Base-by-base conservation (phyloP, 768 basidiomycete genomes). In the Tylopilus plumbeoviolaceoides region DNA sequence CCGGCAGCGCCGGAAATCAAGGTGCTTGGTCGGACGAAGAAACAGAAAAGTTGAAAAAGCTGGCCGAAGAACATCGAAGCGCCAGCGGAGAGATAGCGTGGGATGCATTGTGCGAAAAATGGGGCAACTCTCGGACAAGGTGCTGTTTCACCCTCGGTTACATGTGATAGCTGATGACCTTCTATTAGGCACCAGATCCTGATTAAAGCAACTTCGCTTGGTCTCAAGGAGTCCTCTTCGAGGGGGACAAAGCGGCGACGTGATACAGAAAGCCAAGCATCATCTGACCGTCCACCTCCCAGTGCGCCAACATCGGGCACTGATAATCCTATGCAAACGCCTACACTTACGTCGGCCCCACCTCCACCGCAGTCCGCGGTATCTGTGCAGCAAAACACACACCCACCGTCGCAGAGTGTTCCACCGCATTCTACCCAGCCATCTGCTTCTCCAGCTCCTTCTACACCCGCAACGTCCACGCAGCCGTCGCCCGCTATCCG, bases 1-100 rank as follows among this genome's bases (percentile, higher is more conserved):
- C 59, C 5, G 65, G 61, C 39, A 69, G 62, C 28, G 73, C 67
- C 20, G 78, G 79, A 54, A 83, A 82, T 49, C 83, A 85, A 47
- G 89, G 87, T 0, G 76, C 85, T 7, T 91, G 89, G 90, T 80
- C 85, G 3, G 85, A 89, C 7, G 87, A 86, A 53, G 90, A 92
- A 63, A 80, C 79, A 0, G 85, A 87, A 56, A 76, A 80, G 38
- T 63, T 92, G 53, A 84, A 77, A 66, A 80, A 76, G 48, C 63
- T 91, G 20, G 83, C 85, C 0, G 89, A 90, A 56, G 81, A 88
- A 48, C 83, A 83, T 63, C 78, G 78, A 51, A 67, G 73, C 47
- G 67, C 66, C 28, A 73, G 63, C 15, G 64, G 75, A 5, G 74
- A 76, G 48, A 83, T 86, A 38, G 85, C 87, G 47, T 92, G 89